Conservation (phyloP, 768 basidiomycete genomes). For the Mycena rebaudengoi region DNA sequence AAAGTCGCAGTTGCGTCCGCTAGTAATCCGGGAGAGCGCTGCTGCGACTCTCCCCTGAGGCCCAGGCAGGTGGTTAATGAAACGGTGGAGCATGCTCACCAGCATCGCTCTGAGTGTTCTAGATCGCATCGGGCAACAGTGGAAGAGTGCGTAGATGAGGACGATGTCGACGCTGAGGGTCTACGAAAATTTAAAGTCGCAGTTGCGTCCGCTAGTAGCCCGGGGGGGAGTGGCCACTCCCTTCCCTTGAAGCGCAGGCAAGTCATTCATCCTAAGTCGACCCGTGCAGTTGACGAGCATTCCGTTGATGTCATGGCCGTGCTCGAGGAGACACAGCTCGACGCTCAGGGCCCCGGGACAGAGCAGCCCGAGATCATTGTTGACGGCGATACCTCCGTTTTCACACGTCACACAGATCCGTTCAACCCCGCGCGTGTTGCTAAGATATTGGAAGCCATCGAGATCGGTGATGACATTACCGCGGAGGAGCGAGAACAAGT, state of each 20-base stretch:
- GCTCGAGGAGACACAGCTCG: background rate
- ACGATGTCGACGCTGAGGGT: background rate
- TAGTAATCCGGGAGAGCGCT: conserved; percentile 18
- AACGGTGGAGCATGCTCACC: too few species aligned
- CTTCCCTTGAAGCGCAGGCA: background rate
- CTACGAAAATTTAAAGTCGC: background rate
- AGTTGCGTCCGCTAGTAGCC: conserved; percentile 1
- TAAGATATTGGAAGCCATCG: background rate
- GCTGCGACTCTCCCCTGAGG: conserved; percentile 9
- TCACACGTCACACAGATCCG: background rate
- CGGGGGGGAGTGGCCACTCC: background rate
- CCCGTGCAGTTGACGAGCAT: conserved; percentile 13
- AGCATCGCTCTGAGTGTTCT: too few species aligned
- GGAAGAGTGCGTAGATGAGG: too few species aligned
- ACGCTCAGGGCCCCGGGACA: background rate
- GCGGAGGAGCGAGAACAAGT: conserved; percentile 27
- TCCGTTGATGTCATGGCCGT: background rate
- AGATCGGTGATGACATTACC: conserved; percentile 37
- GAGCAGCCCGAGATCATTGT: conserved; percentile 3
- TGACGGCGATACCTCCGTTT: background rate
- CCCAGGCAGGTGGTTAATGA: background rate
- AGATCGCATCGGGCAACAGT: too few species aligned
- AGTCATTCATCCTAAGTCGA: background rate
- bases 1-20: conserved; percentile 10
- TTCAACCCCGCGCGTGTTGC: conserved; percentile 4